A percentile compares a stretch with the other conserved stretches of the same genome.
These are phyloP conservation scores for Eutreptiella sp. DNA, from an alignment of 208 protist species.

Conservation along the genomic window DNA sequence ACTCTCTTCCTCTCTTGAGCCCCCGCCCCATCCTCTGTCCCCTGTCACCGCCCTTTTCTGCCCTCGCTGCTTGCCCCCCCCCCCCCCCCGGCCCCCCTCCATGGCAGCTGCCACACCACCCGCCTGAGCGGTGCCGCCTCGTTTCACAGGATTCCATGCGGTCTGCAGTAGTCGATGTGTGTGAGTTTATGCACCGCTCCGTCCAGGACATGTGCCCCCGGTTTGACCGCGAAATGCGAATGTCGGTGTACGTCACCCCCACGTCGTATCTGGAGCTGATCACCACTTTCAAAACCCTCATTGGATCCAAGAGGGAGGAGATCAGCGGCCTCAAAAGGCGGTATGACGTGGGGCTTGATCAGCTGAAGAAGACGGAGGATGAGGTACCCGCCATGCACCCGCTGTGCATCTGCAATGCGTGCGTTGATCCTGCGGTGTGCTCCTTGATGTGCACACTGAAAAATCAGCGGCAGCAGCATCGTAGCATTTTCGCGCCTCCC, in stretches of 20 bases:
- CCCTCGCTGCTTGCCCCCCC: too few species aligned
- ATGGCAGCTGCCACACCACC: conserved; percentile 27
- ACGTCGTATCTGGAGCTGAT: conserved; percentile 91
- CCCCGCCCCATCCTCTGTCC: too few species aligned
- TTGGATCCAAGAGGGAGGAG: conserved; percentile 68
- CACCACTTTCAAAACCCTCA: conserved; percentile 74
- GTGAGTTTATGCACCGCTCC: conserved; percentile 80
- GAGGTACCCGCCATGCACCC: conserved; percentile 88
- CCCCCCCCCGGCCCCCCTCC: conserved; percentile 44
- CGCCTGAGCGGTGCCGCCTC: conserved; percentile 29
- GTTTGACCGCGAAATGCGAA: conserved; percentile 76
- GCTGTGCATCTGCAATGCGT: too few species aligned
- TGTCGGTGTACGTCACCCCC: conserved; percentile 88
- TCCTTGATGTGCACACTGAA: conserved; percentile 39
- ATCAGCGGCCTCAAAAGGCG: conserved; percentile 70
- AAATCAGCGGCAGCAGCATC: conserved; percentile 46
- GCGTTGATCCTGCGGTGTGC: conserved; percentile 41
- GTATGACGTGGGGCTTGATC: conserved; percentile 73
- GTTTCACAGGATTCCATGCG: conserved; percentile 52
- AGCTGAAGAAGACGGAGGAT: conserved; percentile 80
- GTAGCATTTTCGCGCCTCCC: too few species aligned
- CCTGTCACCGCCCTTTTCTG: too few species aligned
- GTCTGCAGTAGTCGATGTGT: conserved; percentile 66
- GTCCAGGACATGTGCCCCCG: conserved; percentile 60
- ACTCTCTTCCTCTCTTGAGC: too few species aligned